These are phyloP conservation scores for Aspergillus floridensis DNA, from an alignment of 2,329 filamentous ascomycete genomes.

Conservation along the genomic window DNA sequence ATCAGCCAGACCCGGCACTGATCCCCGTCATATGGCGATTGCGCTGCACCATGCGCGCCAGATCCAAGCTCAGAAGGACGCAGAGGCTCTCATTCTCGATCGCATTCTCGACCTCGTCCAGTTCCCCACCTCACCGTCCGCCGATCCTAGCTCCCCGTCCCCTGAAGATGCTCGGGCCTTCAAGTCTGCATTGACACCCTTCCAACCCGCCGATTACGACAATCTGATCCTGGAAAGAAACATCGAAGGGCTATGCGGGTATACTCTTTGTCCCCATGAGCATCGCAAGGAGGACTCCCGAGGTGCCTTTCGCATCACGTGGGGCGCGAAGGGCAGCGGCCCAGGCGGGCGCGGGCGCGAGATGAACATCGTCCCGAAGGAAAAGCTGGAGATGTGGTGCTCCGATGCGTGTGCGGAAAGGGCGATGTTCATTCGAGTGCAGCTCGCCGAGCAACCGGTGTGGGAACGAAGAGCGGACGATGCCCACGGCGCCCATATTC, in stretches of 20 bases:
- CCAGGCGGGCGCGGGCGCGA: slow-evolving; percentile 50
- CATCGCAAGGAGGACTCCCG: slow-evolving; percentile 56
- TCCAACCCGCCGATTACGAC: slow-evolving; percentile 87
- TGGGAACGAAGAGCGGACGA: slow-evolving; percentile 69
- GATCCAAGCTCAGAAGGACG: slow-evolving; percentile 77
- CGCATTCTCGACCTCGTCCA: slow-evolving; percentile 70
- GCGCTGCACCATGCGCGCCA: slow-evolving; percentile 79
- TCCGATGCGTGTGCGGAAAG: slow-evolving; percentile 72
- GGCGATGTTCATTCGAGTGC: slow-evolving; percentile 82
- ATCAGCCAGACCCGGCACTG: slow-evolving; percentile 39
- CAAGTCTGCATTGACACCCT: slow-evolving; percentile 64
- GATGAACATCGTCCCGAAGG: slow-evolving; percentile 65
- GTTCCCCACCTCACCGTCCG: slow-evolving; percentile 53
- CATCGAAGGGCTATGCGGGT: slow-evolving; percentile 77
- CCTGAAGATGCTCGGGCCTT: slow-evolving; percentile 64
- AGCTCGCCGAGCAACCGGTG: slow-evolving; percentile 78
- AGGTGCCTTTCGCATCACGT: slow-evolving; percentile 67
- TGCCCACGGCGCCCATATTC: slow-evolving; percentile 52
- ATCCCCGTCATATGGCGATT: slow-evolving; percentile 54
- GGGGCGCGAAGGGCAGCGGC: slow-evolving; percentile 51
- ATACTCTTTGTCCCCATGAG: slow-evolving; percentile 70
- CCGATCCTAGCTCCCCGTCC: slow-evolving; percentile 54
- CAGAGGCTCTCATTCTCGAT: slow-evolving; percentile 71
- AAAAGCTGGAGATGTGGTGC: slow-evolving; percentile 84
- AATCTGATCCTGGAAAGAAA: slow-evolving; percentile 86